Evolutionary conservation across 2,329 filamentous ascomycete species (phyloP).

Genomic region (Pseudogymnoascus sp.): DNA sequence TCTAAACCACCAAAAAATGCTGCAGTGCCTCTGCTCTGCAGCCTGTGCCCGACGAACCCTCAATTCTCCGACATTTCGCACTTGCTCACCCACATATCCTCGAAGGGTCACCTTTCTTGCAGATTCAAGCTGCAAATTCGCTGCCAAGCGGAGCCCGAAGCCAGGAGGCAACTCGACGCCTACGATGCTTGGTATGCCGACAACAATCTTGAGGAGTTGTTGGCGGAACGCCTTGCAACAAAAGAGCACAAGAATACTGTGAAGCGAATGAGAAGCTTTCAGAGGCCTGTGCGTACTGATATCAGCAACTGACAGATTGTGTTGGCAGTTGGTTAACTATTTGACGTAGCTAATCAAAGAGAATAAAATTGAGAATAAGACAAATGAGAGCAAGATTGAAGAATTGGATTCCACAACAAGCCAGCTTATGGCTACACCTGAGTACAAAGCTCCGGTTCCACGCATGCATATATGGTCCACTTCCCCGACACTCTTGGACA

Average conservation of each 20-base stretch:
- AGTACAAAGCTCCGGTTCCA: conserved; percentile 25
- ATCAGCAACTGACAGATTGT: neutral
- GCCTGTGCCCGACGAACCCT: conserved; percentile 71
- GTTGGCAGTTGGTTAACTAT: neutral
- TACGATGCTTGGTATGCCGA: conserved; percentile 74
- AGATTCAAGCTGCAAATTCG: conserved; percentile 74
- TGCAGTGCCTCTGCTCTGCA: conserved; percentile 65
- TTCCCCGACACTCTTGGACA: conserved; percentile 5
- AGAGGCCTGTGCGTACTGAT: neutral
- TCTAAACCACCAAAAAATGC: conserved; percentile 11
- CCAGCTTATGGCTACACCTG: conserved; percentile 13
- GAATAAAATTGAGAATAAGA: neutral
- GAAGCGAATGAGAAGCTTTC: conserved; percentile 12
- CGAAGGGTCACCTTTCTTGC: conserved; percentile 82
- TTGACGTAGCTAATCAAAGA: neutral
- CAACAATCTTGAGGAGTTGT: conserved; percentile 61
- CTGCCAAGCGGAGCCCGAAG: conserved; percentile 56
- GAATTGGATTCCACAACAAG: neutral
- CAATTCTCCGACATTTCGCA: conserved; percentile 87
- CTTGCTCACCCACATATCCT: conserved; percentile 82
- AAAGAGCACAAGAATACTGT: conserved; percentile 60
- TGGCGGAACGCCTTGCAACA: conserved; percentile 68
- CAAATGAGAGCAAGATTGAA: neutral
- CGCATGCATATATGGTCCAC: conserved; percentile 26
- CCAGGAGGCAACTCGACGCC: conserved; percentile 51